Evolutionary conservation across 2,329 filamentous ascomycete genomes (phyloP), one percentile per base, ranked within the genome.

Genomic region (Penicillium sp.): DNA sequence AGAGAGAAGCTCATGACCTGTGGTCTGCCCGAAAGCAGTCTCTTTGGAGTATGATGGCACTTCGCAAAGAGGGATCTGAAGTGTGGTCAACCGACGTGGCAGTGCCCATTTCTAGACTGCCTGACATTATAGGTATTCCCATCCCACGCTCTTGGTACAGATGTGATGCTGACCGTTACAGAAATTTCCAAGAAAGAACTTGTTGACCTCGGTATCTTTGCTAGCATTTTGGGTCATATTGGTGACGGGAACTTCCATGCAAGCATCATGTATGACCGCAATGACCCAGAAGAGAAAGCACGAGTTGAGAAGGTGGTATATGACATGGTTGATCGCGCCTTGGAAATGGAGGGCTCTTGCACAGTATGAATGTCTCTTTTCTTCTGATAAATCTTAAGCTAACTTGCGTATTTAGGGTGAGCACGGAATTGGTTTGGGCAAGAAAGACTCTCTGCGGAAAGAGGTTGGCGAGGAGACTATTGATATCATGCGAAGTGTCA

Each of bases 211-310:
- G 91, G 90, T 0, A 75, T 96, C 1, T 96, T 96, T 68, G 90
- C 91, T 1, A 91, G 88, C 64, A 89, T 96, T 23, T 78, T 97
- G 3, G 92, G 92, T 3, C 92, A 97, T 66, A 88, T 97, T 50
- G 92, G 92, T 10, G 92, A 96, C 67, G 92, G 92, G 30, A 97
- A 97, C 72, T 97, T 97, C 76, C 92, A 97, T 70, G 87, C 92
- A 68, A 90, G 88, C 67, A 94, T 97, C 73, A 87, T 97, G 75
- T 97, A 96, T 70, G 84, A 94, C 72, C 82, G 83, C 21, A 80
- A 78, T 20, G 79, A 91, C 49, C 80, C 83, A 3, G 84, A 79
- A 21, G 89, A 96, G 72, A 82, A 82, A 49, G 86, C 81, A 34
- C 89, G 88, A 60, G 90, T 94, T 1, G 89, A 94, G 68, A 81